phyloP scores from a whole-genome alignment of 495 filamentous ascomycete species.

The Daldinia caldariorum region DNA sequence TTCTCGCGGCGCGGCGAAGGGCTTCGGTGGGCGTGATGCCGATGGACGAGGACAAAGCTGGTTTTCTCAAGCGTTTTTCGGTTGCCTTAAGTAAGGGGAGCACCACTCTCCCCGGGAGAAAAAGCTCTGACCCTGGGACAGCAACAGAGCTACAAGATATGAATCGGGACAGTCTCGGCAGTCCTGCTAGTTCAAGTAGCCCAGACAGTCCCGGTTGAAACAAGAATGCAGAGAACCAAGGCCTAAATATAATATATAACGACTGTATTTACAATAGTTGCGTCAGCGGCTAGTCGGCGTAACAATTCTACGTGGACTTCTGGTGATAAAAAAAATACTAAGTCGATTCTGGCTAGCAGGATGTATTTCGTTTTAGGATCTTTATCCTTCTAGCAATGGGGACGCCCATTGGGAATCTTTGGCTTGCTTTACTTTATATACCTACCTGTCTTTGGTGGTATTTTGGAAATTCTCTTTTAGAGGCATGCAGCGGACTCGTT shows the following conservation, averaged over 20 bases:
- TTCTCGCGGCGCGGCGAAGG: slow-evolving; percentile 44
- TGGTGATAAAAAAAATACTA: neutral
- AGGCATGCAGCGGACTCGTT: neutral
- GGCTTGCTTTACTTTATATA: neutral
- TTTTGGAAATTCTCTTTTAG: neutral
- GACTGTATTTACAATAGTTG: neutral
- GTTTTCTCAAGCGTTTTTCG: slow-evolving; percentile 39
- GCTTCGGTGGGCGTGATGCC: slow-evolving; percentile 32
- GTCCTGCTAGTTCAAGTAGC: neutral
- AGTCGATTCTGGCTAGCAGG: neutral
- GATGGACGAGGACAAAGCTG: slow-evolving; percentile 32
- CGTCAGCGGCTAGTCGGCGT: neutral
- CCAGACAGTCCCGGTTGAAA: slow-evolving; percentile 26
- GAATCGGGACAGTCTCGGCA: slow-evolving; percentile 8
- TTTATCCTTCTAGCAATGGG: neutral
- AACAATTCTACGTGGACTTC: neutral
- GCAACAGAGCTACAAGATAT: slow-evolving; percentile 36
- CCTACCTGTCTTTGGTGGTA: neutral
- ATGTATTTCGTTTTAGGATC: neutral
- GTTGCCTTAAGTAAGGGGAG: slow-evolving; percentile 37
- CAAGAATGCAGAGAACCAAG: neutral
- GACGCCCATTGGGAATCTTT: neutral
- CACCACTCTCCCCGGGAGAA: slow-evolving; percentile 26
- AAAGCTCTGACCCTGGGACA: slow-evolving; percentile 24
- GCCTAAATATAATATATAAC: neutral